Evolutionary conservation across 177 flowering plant genomes (phyloP), one percentile per base, ranked within the genome.

Genomic region (Vitis hybrid): DNA sequence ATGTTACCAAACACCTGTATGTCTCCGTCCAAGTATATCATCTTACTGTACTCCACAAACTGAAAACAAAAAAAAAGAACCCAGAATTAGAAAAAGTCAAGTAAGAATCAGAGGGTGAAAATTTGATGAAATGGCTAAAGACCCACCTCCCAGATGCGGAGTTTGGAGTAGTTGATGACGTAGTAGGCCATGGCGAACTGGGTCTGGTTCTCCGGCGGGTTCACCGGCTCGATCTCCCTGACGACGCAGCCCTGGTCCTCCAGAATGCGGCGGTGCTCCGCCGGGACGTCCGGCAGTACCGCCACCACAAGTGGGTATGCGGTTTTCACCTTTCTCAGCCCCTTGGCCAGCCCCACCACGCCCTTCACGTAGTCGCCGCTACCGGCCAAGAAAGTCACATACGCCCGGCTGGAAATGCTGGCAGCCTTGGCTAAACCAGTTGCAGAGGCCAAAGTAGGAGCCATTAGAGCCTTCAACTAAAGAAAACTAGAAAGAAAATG

Each of bases 1-100:
- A 92, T 90, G 92, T 91, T 94, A 0, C 85, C 93, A 58, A 72
- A 92, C 54, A 92, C 97, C 66, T 94, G 98, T 20, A 94, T 92
- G 73, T 94, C 98, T 14, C 93, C 98, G 63, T 94, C 97, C 80
- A 94, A 65, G 72, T 92, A 94, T 53, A 94, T 81, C 96, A 94
- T 86, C 88, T 90, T 90, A 60, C 80, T 78, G 64, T 90, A 94
- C 87, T 91, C 97, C 80, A 85, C 98, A 73, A 94, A 94, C 98
- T 94, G 89, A 35, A 35, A 12, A 21, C 24, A 21, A 21, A 32
- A 21, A 20, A 14, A 32, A 67, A 30, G n/a, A 35, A 3, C 46
- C 46, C 46, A 35, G 46, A 35, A 35, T 35, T 7, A 35, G 46
- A 35, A 7, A 1, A 46, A 46, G 52, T 63, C 56, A 51, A 64